Base-by-base conservation (phyloP, 129 eudicot genomes). In the Tanacetum coccineum region DNA sequence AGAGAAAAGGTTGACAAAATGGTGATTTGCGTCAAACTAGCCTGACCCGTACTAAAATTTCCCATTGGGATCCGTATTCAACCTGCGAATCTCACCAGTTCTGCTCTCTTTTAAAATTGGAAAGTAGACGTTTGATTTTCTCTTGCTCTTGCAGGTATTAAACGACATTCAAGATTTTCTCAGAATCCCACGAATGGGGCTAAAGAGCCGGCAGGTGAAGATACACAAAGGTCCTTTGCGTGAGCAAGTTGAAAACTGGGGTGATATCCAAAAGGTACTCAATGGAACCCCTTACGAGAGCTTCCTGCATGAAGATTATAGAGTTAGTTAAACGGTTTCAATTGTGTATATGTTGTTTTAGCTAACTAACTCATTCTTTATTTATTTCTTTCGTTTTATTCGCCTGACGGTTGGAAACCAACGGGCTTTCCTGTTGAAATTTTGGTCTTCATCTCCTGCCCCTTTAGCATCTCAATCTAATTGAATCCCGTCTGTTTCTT, bases 181-280 rank as follows among this genome's bases (percentile, higher is more conserved):
- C 55, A 83, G 77, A 84, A 91, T 92, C 20, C 96, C 98, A 13
- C 84, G 64, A 57, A 81, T 70, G 81, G 59, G 79, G 44, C 87
- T 92, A 11, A 70, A 72, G 10, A 88, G 95, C 63, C 80, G 83
- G 6, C 98, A 92, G 70, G 98, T 92, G 84, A 92, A 92, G 80
- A 92, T 93, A 84, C 98, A 93, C 79, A 93, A 80, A 78, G 95
- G 96, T 13, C 70, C 93, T 18, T 81, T 93, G 44, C 72, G 75
- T 11, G 81, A 86, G 12, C 98, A 92, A 75, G 89, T 92, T 60
- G 84, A 82, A 36, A 92, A 92, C 75, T 92, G 98, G 98, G 79
- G 36, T 26, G 98, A 92, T 46, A 80, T 92, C 45, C 57, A 66
- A 68, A 88, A 80, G 74, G 74, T 85, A 42, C 84, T 92, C 22